These are phyloP conservation scores for Dactylis glomerata DNA, from an alignment of 176 grass and related monocot genomes.

Conservation along the genomic window DNA sequence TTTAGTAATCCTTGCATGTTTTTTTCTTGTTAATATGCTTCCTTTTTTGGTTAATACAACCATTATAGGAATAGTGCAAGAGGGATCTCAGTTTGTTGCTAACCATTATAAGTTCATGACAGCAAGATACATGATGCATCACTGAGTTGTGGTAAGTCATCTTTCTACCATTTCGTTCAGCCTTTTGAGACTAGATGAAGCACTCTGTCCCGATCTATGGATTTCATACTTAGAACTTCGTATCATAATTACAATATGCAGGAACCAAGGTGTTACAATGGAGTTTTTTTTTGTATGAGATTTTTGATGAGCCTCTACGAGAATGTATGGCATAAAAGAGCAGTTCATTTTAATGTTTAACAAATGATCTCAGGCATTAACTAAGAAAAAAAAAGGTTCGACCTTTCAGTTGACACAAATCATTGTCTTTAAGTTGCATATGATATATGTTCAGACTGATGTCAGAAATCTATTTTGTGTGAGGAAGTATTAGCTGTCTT, in stretches of 20 bases:
- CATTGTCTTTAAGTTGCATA: no score
- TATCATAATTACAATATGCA: not conserved
- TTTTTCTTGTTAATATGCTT: not conserved
- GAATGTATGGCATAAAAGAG: no score
- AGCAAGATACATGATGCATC: constrained; percentile 6
- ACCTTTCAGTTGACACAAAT: no score
- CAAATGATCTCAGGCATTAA: no score
- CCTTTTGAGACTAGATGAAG: not conserved
- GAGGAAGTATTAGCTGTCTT: no score
- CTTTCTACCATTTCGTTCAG: not conserved
- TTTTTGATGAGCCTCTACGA: constrained; percentile 35
- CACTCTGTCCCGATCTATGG: not conserved
- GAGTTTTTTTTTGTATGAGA: constrained; percentile 49
- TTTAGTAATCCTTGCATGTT: not conserved
- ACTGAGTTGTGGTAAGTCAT: constrained; percentile 38
- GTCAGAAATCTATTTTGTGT: no score
- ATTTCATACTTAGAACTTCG: not conserved
- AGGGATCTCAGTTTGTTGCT: constrained; percentile 37
- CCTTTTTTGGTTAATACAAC: not conserved
- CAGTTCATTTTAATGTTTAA: no score
- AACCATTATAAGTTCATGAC: constrained; percentile 33
- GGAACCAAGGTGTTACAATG: constrained; percentile 27
- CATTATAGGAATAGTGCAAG: constrained; percentile 24
- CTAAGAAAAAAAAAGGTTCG: no score
- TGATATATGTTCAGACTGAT: no score